Percentiles rank a stretch among this genome's conserved stretches.
phyloP scores from a whole-genome alignment of 306 rosid genomes.

The Medicago lupulina region DNA sequence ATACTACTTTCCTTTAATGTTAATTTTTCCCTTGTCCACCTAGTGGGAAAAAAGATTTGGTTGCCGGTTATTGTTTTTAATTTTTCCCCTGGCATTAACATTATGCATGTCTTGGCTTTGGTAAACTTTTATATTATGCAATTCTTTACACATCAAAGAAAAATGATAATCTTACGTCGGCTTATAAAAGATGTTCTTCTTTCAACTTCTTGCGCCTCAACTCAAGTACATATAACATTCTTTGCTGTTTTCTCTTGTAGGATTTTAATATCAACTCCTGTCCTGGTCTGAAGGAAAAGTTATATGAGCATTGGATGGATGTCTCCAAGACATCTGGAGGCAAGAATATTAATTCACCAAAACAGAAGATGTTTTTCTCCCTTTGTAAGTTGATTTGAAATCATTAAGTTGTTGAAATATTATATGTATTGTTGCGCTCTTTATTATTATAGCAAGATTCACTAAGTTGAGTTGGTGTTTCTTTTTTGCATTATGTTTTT shows the following conservation, averaged over 20 bases:
- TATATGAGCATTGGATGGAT: slow-evolving; percentile 85
- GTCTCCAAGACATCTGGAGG: slow-evolving; percentile 71
- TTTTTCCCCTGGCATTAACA: slow-evolving; percentile 8
- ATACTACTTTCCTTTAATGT: neutral
- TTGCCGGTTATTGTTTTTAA: neutral
- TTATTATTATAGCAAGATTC: slow-evolving; percentile 7
- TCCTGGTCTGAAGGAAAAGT: slow-evolving; percentile 60
- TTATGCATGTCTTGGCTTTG: slow-evolving; percentile 23
- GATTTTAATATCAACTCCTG: slow-evolving; percentile 51
- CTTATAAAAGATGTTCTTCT: slow-evolving; percentile 4
- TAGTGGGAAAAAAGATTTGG: slow-evolving; percentile 6
- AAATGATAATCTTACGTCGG: slow-evolving; percentile 17
- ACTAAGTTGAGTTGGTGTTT: slow-evolving; percentile 18
- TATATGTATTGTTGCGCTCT: neutral
- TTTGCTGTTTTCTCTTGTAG: slow-evolving; percentile 49
- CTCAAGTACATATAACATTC: slow-evolving; percentile 22
- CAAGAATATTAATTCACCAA: slow-evolving; percentile 65
- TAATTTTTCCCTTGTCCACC: slow-evolving; percentile 7
- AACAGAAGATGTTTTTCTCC: slow-evolving; percentile 68
- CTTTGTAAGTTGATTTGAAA: slow-evolving; percentile 66
- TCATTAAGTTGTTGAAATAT: neutral
- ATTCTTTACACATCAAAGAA: neutral
- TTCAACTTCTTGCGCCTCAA: slow-evolving; percentile 14
- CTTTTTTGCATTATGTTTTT: slow-evolving; percentile 1
- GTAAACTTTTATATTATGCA: slow-evolving; percentile 18